Percentiles rank a stretch among this genome's conserved stretches.
Evolutionary conservation across 1,139 yeast genomes (phyloP).

Genomic region (Pichia kudriavzevii): DNA sequence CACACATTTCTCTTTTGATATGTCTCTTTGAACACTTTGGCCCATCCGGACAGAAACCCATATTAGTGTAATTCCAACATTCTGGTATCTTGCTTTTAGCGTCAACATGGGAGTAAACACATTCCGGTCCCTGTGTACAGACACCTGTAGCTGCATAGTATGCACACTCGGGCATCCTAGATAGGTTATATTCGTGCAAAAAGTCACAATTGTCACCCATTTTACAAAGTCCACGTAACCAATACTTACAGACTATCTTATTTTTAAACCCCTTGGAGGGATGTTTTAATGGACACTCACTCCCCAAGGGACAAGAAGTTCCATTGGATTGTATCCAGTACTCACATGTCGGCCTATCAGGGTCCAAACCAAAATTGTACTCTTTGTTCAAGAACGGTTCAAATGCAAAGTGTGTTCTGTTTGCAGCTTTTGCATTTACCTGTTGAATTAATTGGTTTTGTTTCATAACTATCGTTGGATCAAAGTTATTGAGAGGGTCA

Average conservation of each 20-base stretch:
- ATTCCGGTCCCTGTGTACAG: conserved; percentile 92
- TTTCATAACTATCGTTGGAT: conserved; percentile 12
- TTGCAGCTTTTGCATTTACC: conserved; percentile 9
- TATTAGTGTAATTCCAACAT: conserved; percentile 65
- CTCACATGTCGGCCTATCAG: conserved; percentile 86
- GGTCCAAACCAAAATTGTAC: conserved; percentile 76
- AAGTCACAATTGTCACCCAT: conserved; percentile 96
- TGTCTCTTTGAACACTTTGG: conserved; percentile 83
- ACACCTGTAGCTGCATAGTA: conserved; percentile 82
- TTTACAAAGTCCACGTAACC: conserved; percentile 96
- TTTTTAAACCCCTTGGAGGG: conserved; percentile 74
- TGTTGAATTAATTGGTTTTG: conserved; percentile 15
- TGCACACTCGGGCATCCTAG: conserved; percentile 96
- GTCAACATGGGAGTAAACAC: conserved; percentile 86
- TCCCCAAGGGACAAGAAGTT: conserved; percentile 73
- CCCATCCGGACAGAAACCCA: conserved; percentile 92
- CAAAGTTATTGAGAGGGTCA: conserved; percentile 3
- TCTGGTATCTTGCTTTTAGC: conserved; percentile 84
- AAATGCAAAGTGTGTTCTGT: conserved; percentile 32
- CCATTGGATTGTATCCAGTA: conserved; percentile 55
- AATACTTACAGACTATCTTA: conserved; percentile 93
- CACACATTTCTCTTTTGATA: conserved; percentile 69
- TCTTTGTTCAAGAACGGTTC: conserved; percentile 79
- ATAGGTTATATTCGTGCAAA: conserved; percentile 85
- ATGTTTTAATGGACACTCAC: conserved; percentile 81